A percentile compares a stretch with the other conserved stretches of the same genome.
These are phyloP conservation scores for Aspergillus ostianus DNA, from an alignment of 495 filamentous ascomycete genomes.

Conservation along the genomic window DNA sequence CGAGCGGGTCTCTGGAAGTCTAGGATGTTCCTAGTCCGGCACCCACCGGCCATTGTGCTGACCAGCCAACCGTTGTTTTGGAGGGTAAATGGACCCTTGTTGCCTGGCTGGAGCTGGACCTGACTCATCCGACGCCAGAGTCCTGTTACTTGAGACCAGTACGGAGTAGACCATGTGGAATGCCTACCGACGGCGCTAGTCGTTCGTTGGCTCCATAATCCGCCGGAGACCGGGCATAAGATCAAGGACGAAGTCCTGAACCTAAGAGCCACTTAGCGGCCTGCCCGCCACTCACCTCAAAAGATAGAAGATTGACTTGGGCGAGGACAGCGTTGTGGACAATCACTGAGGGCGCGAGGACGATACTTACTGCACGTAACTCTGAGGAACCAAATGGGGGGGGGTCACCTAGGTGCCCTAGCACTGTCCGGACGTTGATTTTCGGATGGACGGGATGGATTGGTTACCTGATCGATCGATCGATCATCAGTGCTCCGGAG, in stretches of 20 bases:
- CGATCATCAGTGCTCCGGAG: conserved; percentile 9
- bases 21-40: conserved; percentile 18
- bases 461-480: conserved; percentile 4
- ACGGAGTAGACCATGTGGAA: conserved; percentile 23
- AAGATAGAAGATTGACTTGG: background rate
- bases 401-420: background rate
- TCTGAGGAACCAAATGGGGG: background rate
- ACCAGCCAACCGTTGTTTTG: conserved; percentile 21
- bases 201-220: conserved; percentile 27
- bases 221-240: conserved; percentile 23
- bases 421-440: background rate
- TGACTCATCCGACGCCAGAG: conserved; percentile 17
- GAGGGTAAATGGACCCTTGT: conserved; percentile 25
- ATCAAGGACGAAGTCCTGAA: conserved; percentile 19
- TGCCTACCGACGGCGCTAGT: conserved; percentile 22
- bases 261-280: conserved; percentile 19
- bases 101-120: conserved; percentile 16
- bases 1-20: conserved; percentile 23
- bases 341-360: background rate
- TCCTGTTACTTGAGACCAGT: conserved; percentile 7
- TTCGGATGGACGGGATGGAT: conserved; percentile 1
- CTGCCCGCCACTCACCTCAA: background rate
- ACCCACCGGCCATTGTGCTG: conserved; percentile 18
- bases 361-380: background rate
- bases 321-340: too few species aligned